Conservation (phyloP, 2,329 filamentous ascomycete species). For the Dactylellina sp. region DNA sequence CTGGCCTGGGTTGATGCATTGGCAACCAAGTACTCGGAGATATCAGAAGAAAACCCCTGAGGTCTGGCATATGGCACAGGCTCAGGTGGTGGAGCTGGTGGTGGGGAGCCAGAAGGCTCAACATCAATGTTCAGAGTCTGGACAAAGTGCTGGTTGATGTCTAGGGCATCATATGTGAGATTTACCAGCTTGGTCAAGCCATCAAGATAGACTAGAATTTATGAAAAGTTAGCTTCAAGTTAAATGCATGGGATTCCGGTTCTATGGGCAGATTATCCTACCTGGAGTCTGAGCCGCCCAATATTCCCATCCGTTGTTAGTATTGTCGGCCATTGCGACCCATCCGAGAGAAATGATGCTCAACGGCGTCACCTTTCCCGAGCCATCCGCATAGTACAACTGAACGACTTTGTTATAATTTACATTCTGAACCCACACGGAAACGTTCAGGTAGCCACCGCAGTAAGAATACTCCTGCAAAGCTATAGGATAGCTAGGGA, state of each 20-base stretch:
- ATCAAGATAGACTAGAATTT: slow-evolving; percentile 33
- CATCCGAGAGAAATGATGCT: slow-evolving; percentile 48
- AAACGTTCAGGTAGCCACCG: slow-evolving; percentile 49
- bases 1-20: slow-evolving; percentile 43
- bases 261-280: slow-evolving; percentile 11
- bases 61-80: slow-evolving; percentile 43
- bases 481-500: slow-evolving; percentile 51
- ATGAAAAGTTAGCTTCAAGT: slow-evolving; percentile 12
- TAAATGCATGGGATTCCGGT: slow-evolving; percentile 10
- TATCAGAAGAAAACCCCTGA: slow-evolving; percentile 49
- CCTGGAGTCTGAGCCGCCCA: slow-evolving; percentile 52
- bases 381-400: slow-evolving; percentile 48
- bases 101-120: slow-evolving; percentile 36
- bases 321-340: slow-evolving; percentile 45
- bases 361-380: slow-evolving; percentile 36
- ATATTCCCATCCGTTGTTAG: slow-evolving; percentile 50
- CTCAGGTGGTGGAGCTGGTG: slow-evolving; percentile 38
- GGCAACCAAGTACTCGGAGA: slow-evolving; percentile 37
- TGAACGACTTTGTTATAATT: slow-evolving; percentile 53
- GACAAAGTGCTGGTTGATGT: slow-evolving; percentile 38
- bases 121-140: slow-evolving; percentile 35
- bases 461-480: slow-evolving; percentile 53
- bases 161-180: slow-evolving; percentile 50
- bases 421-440: slow-evolving; percentile 47
- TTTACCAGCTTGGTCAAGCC: slow-evolving; percentile 49